Percentiles rank a stretch among this genome's conserved stretches.
Conservation (phyloP, 2,329 filamentous ascomycete genomes). For the Ceratocystis ficicola region DNA sequence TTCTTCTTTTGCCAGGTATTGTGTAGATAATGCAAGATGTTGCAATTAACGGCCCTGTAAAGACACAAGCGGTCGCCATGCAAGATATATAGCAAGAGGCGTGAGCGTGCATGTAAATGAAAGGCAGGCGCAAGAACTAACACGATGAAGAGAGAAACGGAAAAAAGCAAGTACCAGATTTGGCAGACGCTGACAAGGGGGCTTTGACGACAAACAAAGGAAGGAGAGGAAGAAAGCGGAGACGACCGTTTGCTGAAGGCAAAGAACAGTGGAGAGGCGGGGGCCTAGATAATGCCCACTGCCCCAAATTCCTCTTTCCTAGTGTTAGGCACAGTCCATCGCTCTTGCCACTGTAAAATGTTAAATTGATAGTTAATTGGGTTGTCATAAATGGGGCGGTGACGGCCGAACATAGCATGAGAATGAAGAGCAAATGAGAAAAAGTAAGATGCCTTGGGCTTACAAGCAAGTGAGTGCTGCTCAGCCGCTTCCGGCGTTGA, state of each 20-base stretch:
- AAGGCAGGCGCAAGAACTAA: background rate
- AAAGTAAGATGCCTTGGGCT: background rate
- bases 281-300: constrained; percentile 2
- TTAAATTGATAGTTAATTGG: background rate
- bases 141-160: background rate
- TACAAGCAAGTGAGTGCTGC: background rate
- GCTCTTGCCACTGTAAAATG: constrained; percentile 1
- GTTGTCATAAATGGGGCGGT: background rate
- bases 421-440: background rate
- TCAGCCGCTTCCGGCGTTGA: constrained; percentile 4
- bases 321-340: background rate
- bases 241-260: background rate
- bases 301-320: too few relatives aligned
- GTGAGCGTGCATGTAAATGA: background rate
- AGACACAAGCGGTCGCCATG: too few relatives aligned
- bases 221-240: background rate
- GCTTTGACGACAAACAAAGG: background rate
- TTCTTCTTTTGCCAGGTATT: too few relatives aligned
- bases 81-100: background rate
- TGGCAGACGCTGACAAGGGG: background rate
- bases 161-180: background rate
- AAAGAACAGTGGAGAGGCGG: too few relatives aligned
- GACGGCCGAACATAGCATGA: background rate
- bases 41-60: too few relatives aligned
- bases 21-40: too few relatives aligned